Conservation (phyloP, 2,329 filamentous ascomycete species). For the Alternaria incomplexa region DNA sequence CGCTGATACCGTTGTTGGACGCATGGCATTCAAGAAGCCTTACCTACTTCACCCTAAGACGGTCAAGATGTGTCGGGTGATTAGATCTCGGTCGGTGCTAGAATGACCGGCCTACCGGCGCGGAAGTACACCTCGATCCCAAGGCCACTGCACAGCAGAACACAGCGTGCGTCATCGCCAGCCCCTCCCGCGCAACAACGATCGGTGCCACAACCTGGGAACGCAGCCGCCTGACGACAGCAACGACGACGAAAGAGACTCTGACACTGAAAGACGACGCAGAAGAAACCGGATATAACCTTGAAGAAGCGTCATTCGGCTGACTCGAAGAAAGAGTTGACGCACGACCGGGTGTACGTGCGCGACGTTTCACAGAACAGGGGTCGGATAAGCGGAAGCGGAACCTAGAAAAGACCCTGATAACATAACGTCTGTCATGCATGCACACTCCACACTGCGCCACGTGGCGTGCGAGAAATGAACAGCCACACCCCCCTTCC, state of each 20-base stretch:
- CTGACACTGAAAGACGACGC: background rate
- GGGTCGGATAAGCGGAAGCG: background rate
- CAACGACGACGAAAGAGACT: background rate
- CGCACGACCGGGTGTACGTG: constrained; percentile 4
- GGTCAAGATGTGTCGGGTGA: background rate
- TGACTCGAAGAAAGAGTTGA: constrained; percentile 1
- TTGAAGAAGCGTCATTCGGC: background rate
- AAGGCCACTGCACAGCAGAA: background rate
- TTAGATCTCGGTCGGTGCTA: background rate
- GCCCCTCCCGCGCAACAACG: background rate
- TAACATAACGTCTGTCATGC: background rate
- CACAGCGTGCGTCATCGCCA: background rate
- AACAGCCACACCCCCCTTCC: background rate
- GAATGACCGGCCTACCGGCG: background rate
- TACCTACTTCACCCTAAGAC: background rate
- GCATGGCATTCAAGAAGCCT: background rate
- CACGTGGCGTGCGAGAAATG: constrained; percentile 8
- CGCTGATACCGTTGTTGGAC: background rate
- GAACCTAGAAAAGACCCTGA: constrained; percentile 3
- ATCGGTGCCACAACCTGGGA: background rate
- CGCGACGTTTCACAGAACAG: constrained; percentile 5
- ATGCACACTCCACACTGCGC: constrained; percentile 4
- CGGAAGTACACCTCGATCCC: background rate
- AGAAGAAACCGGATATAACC: background rate
- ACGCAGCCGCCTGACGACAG: background rate